Evolutionary conservation across 257 asterid genomes (phyloP).

Genomic region (Salvia rosmarinus): DNA sequence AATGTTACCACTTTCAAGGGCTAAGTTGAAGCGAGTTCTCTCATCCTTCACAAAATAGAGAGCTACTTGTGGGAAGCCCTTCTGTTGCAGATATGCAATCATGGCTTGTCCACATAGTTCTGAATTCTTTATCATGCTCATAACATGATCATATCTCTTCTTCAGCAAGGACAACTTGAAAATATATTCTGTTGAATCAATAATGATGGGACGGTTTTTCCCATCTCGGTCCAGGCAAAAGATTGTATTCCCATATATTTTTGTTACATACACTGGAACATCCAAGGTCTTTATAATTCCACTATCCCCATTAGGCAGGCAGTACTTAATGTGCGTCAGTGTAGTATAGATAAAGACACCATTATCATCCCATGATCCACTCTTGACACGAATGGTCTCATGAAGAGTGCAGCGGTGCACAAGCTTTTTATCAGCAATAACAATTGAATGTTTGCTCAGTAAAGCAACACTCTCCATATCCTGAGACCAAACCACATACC

Average conservation of each 20-base stretch:
- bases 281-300: slow-evolving; percentile 95
- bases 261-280: slow-evolving; percentile 85
- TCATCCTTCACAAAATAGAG: slow-evolving; percentile 97
- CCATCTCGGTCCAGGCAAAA: slow-evolving; percentile 99
- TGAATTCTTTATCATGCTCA: slow-evolving; percentile 92
- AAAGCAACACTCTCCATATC: slow-evolving; percentile 97
- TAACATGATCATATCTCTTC: slow-evolving; percentile 90
- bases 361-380: slow-evolving; percentile 99
- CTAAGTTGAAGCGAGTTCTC: slow-evolving; percentile 83
- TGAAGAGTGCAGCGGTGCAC: slow-evolving; percentile 95
- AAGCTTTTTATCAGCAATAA: slow-evolving; percentile 90
- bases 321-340: slow-evolving; percentile 89
- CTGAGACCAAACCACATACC: slow-evolving; percentile 92
- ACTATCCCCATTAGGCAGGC: slow-evolving; percentile 97
- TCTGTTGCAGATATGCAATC: slow-evolving; percentile 98
- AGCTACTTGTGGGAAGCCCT: slow-evolving; percentile 99
- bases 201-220: slow-evolving; percentile 82
- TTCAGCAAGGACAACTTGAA: slow-evolving; percentile 76
- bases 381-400: slow-evolving; percentile 97
- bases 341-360: slow-evolving; percentile 95
- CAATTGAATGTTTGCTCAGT: slow-evolving; percentile 94
- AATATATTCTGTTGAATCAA: slow-evolving; percentile 88
- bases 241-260: slow-evolving; percentile 79
- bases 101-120: slow-evolving; percentile 98
- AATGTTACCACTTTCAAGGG: slow-evolving; percentile 93